Evolutionary conservation across 2,329 filamentous ascomycete species (phyloP), one percentile per base, ranked within the genome.

Genomic region (Colletotrichum viniferum): DNA sequence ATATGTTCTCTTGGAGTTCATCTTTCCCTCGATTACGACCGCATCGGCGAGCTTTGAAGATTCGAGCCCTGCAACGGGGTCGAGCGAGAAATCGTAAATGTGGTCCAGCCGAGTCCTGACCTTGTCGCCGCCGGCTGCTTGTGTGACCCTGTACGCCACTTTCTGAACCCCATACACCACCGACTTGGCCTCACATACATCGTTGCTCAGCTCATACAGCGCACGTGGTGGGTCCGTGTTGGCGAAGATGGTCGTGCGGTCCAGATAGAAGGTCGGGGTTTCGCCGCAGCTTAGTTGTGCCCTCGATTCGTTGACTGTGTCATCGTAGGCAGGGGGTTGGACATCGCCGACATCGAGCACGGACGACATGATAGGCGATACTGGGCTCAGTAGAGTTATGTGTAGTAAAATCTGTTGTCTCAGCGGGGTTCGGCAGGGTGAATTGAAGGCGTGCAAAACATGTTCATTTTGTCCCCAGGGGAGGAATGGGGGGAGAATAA

Each of bases 31-130:
- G 14, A 83, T 76, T 3, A 38, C 55, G 2, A 81, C 34, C 6
- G 63, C 43, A 8, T 75, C 43, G n/a, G 14, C 26, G 38, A 55
- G 7, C 24, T 34, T 67, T 32, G 24, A 43, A 8, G 24, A 65
- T 8, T 72, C 68, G 5, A 72, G 5, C 8, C 55, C 56, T 24
- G 30, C 36, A 1, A 60, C n/a, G 0, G 69, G 63, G 32, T 78
- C 79, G 1, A 73, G 70, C 5, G 78, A 73, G 55, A 83, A 78
- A 60, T 81, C 80, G 55, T 83, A 83, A 13, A 82, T 82, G 64
- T 83, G 81, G 16, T 82, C 79, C 5, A 77, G 75, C 3, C 78
- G 77, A 5, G 77, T 78, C 16, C 76, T 77, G 5, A 81, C 32
- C 5, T 64, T 76, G 4, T 77, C 74, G 7, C 77, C 76, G 10